Evolutionary conservation across 805 yeast genomes (phyloP), one percentile per base, ranked within the genome.

Genomic region (Candida chauliodis): DNA sequence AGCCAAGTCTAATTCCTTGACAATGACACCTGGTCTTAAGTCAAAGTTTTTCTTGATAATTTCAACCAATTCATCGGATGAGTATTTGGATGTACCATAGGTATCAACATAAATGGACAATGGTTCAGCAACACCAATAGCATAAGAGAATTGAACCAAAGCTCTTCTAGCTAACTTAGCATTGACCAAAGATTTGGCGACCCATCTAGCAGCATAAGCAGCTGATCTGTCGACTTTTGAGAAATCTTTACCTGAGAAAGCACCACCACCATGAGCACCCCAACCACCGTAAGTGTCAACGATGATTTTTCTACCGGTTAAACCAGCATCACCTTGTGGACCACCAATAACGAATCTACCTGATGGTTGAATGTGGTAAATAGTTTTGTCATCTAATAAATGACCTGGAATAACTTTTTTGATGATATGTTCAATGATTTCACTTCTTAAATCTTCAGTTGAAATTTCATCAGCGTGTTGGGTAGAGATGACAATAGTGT

Each of bases 181-280:
- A 57, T 78, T 75, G 51, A 93, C 95, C 58, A 93, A 80, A 40
- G 99, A 93, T 78, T 93, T 93, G 68, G 99, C 99, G 58, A 93
- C 97, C 99, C 99, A 93, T 78, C 99, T 89, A 58, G 99, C 99
- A 61, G 99, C 97, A 67, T 93, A 93, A 53, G 99, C 99, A 64
- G 99, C 99, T 50, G 98, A 91, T 77, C 99, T 87, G 73, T 93
- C 99, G 61, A 93, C 99, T 80, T 93, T 93, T 68, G 97, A 88
- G 86, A 87, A 93, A 73, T 93, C 99, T 79, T 93, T 93, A 72
- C 99, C 99, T 50, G 96, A 85, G 89, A 93, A 93, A 50, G 99
- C 99, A 79, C 99, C 99, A 79, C 99, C 99, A 75, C 99, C 99
- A 79, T 93, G 99, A 61, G 99, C 98, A 73, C 99, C 97, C 95